Evolutionary conservation across 176 grass and related monocot species (phyloP), one percentile per base, ranked within the genome.

Genomic region (Areca catechu): DNA sequence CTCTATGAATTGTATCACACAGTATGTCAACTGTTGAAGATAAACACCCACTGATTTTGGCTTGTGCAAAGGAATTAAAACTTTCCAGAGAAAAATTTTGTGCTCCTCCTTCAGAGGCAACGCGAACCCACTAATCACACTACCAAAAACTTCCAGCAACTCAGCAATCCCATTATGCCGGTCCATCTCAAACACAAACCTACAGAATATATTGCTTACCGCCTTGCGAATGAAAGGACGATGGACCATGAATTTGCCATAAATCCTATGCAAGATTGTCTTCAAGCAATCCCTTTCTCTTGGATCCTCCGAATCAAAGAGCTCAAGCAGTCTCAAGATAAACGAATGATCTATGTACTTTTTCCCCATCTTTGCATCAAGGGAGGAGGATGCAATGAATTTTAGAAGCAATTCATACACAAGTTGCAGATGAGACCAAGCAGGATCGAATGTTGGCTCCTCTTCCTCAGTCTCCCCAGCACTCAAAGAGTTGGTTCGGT

Each of bases 241-340:
- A 51, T 52, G 62, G 7, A 51, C 48, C 62, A 65, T 65, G 50
- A 65, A 65, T 65, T 65, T 65, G n/a, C 62, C 62, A 27, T 65
- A 65, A 48, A 65, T 51, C 30, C 48, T 65, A 22, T 65, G 62
- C 21, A 65, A 51, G 22, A 65, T 65, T 21, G 62, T 65, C 27
- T 65, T 65, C 47, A 65, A 24, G 62, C 62, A 65, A 65, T 65
- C 62, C 21, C 48, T 65, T 27, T 65, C 62, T 25, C 62, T 65
- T 15, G 62, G 62, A 24, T 65, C 62, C 48, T 65, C 62, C 7
- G 48, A 51, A 65, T 65, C 48, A 52, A 65, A 65, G 20, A 65
- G 62, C 5, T 51, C 62, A 10, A 65, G 62, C 62, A 65, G n/a
- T 65, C 20, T 65, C 2, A 27, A 15, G 12, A 65, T 65, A 48